Conservation (phyloP, 2,329 filamentous ascomycete genomes). For the Colletotrichum gigasporum region DNA sequence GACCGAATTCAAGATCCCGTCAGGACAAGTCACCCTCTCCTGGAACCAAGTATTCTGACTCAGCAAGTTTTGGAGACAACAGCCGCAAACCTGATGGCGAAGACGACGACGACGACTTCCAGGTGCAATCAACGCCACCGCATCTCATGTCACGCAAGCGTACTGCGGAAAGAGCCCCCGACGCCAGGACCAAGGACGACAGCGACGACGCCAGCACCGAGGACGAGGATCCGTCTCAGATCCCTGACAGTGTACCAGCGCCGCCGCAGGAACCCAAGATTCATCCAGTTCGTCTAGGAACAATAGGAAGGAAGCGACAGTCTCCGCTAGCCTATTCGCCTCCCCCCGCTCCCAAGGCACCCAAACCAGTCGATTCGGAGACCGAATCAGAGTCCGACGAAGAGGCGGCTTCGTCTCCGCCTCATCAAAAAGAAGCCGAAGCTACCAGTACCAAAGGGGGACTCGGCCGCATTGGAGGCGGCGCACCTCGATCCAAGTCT, state of each 20-base stretch:
- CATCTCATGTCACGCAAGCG: conserved; percentile 42
- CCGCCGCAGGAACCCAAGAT: conserved; percentile 32
- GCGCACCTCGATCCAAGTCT: conserved; percentile 27
- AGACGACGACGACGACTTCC: conserved; percentile 60
- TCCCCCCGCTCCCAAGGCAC: conserved; percentile 34
- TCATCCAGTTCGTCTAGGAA: conserved; percentile 42
- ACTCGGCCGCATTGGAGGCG: conserved; percentile 53
- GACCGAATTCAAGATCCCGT: background rate
- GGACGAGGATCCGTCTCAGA: conserved; percentile 39
- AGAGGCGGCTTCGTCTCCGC: conserved; percentile 30
- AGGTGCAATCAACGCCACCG: conserved; percentile 59
- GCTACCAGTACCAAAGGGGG: conserved; percentile 41
- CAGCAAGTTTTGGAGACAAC: background rate
- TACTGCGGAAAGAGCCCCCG: conserved; percentile 31
- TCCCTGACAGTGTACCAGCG: conserved; percentile 34
- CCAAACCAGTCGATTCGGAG: conserved; percentile 43
- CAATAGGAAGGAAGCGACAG: conserved; percentile 46
- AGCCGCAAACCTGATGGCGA: conserved; percentile 28
- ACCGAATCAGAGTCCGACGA: conserved; percentile 56
- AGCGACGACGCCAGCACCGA: conserved; percentile 43
- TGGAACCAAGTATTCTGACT: conserved; percentile 29
- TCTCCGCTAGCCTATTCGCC: conserved; percentile 35
- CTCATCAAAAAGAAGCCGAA: background rate
- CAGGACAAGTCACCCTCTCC: conserved; percentile 21
- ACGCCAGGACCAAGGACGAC: conserved; percentile 42